These are phyloP conservation scores for Ascochyta fabae DNA, from an alignment of 2,329 filamentous ascomycete species.

Conservation along the genomic window DNA sequence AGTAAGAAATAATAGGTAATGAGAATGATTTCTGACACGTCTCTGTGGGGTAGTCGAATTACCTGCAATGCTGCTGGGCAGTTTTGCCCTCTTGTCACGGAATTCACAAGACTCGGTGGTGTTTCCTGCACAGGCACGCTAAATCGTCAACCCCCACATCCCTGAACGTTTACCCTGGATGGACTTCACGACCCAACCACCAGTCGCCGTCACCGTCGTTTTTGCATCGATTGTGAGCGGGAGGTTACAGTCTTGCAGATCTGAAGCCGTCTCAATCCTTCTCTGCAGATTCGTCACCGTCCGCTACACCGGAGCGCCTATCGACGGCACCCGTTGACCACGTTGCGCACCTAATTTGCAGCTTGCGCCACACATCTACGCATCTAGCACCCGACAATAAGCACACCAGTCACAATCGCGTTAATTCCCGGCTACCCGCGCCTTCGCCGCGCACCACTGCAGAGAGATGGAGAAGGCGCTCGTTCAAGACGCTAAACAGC, in stretches of 20 bases:
- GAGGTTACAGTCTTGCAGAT: background rate
- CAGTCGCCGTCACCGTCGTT: constrained; percentile 5
- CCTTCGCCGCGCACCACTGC: constrained; percentile 13
- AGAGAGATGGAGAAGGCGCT: constrained; percentile 11
- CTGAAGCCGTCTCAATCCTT: background rate
- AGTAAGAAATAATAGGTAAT: too few relatives aligned
- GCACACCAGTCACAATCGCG: constrained; percentile 13
- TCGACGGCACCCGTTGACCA: background rate
- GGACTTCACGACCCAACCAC: background rate
- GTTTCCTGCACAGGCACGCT: constrained; percentile 8
- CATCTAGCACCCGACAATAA: constrained; percentile 3
- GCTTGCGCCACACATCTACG: background rate
- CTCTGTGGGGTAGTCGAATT: background rate
- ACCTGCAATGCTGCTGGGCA: background rate
- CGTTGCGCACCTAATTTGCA: background rate
- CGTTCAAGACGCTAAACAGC: constrained; percentile 15
- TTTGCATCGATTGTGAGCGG: background rate
- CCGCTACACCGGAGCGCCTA: background rate
- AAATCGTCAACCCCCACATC: background rate
- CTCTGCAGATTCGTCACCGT: background rate
- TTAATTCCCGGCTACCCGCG: constrained; percentile 16
- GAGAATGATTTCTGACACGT: too few relatives aligned
- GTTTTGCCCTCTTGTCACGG: background rate
- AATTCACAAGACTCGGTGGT: constrained; percentile 4
- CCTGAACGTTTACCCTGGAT: constrained; percentile 11